phyloP scores from a whole-genome alignment of 2,329 filamentous ascomycete genomes.

The Sclerotinia sclerotiorum region DNA sequence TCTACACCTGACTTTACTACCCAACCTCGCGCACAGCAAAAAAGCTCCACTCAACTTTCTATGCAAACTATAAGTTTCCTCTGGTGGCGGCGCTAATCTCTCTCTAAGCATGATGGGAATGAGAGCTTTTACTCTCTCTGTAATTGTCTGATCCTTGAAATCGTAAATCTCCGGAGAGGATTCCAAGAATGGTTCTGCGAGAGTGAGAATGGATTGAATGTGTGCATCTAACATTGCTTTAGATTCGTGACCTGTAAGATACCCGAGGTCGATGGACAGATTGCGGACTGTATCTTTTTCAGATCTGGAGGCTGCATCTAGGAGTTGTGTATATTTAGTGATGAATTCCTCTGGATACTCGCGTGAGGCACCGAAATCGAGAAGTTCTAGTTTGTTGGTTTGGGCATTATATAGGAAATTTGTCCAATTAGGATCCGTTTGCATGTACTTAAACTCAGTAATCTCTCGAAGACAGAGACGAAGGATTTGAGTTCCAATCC shows the following conservation, averaged over 20 bases:
- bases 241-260: slow-evolving; percentile 88
- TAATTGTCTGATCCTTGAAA: slow-evolving; percentile 93
- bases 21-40: slow-evolving; percentile 81
- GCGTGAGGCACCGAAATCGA: slow-evolving; percentile 92
- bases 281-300: slow-evolving; percentile 64
- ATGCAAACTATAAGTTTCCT: slow-evolving; percentile 96
- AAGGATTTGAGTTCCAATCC: slow-evolving; percentile 93
- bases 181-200: slow-evolving; percentile 85
- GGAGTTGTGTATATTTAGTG: slow-evolving; percentile 72
- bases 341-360: slow-evolving; percentile 83
- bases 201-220: slow-evolving; percentile 79
- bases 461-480: slow-evolving; percentile 91
- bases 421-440: slow-evolving; percentile 99
- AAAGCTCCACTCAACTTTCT: slow-evolving; percentile 95
- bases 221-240: slow-evolving; percentile 86
- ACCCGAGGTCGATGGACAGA: slow-evolving; percentile 77
- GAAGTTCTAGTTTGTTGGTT: slow-evolving; percentile 74
- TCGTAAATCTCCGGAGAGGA: slow-evolving; percentile 82
- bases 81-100: slow-evolving; percentile 83
- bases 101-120: slow-evolving; percentile 95
- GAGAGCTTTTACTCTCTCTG: slow-evolving; percentile 80
- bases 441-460: slow-evolving; percentile 95
- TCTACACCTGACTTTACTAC: slow-evolving; percentile 77
- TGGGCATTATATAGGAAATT: slow-evolving; percentile 89
- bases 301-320: slow-evolving; percentile 73